Conservation (phyloP, 2,329 filamentous ascomycete species). For the Aspergillus awamori region DNA sequence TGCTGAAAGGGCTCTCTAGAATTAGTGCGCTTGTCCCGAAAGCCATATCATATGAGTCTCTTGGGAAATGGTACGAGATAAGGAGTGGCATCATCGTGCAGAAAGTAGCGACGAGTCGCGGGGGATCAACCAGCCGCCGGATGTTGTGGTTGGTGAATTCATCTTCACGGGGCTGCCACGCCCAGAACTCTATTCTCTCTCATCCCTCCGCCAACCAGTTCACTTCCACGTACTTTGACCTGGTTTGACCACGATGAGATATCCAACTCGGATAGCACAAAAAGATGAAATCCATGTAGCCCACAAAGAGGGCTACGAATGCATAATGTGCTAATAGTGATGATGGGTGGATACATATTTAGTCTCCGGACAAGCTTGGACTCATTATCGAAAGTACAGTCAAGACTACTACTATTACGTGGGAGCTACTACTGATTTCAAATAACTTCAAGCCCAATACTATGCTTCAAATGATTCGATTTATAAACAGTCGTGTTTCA, state of each 20-base stretch:
- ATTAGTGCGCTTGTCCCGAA: neutral
- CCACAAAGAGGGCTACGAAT: neutral
- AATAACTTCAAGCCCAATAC: too few relatives aligned
- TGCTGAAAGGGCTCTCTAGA: neutral
- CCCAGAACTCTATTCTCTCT: neutral
- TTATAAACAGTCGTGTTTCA: too few relatives aligned
- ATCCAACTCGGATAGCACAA: neutral
- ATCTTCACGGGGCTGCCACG: neutral
- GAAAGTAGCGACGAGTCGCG: neutral
- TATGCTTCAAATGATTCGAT: too few relatives aligned
- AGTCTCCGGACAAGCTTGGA: too few relatives aligned
- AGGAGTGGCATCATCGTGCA: neutral
- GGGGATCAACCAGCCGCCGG: neutral
- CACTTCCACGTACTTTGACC: neutral
- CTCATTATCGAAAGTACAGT: too few relatives aligned
- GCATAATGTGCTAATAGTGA: neutral
- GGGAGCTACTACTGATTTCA: too few relatives aligned
- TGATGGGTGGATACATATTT: neutral
- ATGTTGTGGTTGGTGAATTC: conserved; percentile 1
- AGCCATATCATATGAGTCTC: neutral
- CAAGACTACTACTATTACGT: too few relatives aligned
- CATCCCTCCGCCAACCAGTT: too few relatives aligned
- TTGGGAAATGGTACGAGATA: neutral
- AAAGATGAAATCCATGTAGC: neutral
- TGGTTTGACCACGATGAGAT: neutral